phyloP scores from a whole-genome alignment of 768 basidiomycete species.

The Pleurotus ostreatus region DNA sequence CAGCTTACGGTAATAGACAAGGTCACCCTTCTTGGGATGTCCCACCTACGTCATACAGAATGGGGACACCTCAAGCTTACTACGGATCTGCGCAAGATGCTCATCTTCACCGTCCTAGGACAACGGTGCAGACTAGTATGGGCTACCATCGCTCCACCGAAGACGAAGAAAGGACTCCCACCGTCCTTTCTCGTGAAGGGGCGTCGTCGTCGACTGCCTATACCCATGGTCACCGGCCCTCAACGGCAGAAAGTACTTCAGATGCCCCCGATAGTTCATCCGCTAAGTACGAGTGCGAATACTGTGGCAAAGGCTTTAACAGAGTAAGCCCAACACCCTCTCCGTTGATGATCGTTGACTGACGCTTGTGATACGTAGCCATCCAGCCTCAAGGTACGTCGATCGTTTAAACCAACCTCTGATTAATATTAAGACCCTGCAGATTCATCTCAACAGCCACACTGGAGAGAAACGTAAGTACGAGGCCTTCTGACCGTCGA shows the following conservation, averaged over 20 bases:
- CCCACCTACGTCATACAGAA: slow-evolving; percentile 3
- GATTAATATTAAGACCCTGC: slow-evolving; percentile 10
- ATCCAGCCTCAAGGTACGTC: slow-evolving; percentile 70
- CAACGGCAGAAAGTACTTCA: background rate
- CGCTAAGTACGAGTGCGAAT: slow-evolving; percentile 69
- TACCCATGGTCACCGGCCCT: background rate
- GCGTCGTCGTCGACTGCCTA: slow-evolving; percentile 3
- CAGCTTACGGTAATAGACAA: background rate
- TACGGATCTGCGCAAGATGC: slow-evolving; percentile 8
- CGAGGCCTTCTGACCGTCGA: slow-evolving; percentile 11
- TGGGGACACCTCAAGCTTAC: background rate
- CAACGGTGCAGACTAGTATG: slow-evolving; percentile 21
- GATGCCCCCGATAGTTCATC: slow-evolving; percentile 21
- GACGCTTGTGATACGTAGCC: slow-evolving; percentile 26
- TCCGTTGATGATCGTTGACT: background rate
- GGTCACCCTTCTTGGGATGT: slow-evolving; percentile 5
- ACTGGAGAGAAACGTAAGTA: slow-evolving; percentile 81
- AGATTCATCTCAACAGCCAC: slow-evolving; percentile 85
- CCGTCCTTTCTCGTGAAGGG: slow-evolving; percentile 19
- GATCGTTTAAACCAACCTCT: slow-evolving; percentile 9
- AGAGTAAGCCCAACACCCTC: slow-evolving; percentile 24
- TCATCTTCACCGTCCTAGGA: slow-evolving; percentile 16
- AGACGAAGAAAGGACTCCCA: slow-evolving; percentile 34
- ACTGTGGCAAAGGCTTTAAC: slow-evolving; percentile 80
- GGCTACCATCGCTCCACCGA: slow-evolving; percentile 17